phyloP scores from a whole-genome alignment of 1,139 yeast genomes.

The Petasospora fabianii region DNA sequence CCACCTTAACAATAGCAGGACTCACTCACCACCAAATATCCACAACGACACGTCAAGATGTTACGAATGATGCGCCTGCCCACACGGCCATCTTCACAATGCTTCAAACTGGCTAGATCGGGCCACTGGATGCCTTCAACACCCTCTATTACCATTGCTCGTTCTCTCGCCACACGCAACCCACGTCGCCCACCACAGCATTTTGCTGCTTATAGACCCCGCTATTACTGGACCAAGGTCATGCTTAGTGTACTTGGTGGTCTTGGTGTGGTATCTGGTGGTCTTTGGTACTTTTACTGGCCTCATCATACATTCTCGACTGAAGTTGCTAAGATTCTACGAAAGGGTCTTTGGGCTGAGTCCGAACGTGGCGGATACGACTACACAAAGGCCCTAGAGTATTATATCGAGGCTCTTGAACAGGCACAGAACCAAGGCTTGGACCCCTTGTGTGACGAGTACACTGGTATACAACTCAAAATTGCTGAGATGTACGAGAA shows the following conservation, averaged over 20 bases:
- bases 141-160: too few species aligned
- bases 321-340: conserved; percentile 61
- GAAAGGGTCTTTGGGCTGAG: conserved; percentile 84
- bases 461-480: conserved; percentile 83
- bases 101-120: too few species aligned
- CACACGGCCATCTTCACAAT: too few species aligned
- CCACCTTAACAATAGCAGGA: not conserved
- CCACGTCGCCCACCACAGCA: conserved; percentile 5
- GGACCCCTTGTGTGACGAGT: conserved; percentile 60
- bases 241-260: conserved; percentile 29
- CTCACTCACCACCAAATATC: not conserved
- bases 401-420: conserved; percentile 55
- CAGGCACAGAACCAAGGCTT: conserved; percentile 44
- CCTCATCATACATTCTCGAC: conserved; percentile 54
- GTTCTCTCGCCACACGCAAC: conserved; percentile 10
- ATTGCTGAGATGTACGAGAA: conserved; percentile 83
- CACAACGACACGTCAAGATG: too few species aligned
- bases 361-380: conserved; percentile 63
- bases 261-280: conserved; percentile 33
- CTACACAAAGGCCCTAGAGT: conserved; percentile 61
- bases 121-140: too few species aligned
- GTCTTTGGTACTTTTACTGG: conserved; percentile 53
- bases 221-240: conserved; percentile 22
- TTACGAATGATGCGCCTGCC: too few species aligned
- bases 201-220: conserved; percentile 4